Evolutionary conservation across 257 asterid genomes (phyloP), one percentile per base, ranked within the genome.

Genomic region (Verbascum thapsus): DNA sequence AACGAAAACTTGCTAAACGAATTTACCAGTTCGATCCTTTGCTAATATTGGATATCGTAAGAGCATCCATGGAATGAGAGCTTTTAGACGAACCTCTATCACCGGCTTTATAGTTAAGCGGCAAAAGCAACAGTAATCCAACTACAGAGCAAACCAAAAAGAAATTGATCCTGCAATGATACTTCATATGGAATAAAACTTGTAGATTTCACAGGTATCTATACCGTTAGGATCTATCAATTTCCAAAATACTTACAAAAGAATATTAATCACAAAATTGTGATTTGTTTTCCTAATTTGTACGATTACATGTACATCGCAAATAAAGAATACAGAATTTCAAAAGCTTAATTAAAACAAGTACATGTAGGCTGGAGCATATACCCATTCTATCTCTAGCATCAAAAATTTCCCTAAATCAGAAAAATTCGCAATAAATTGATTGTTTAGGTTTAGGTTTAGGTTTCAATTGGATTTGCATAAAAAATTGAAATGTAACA

Each of bases 1-100:
- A 30, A 57, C 12, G 55, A 37, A 4, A n/a, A 11, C 7, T 22
- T 70, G 19, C 38, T 17, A 15, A 3, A 42, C 32, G 43, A 65
- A 40, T 70, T 74, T 80, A 87, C 97, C 89, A 81, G 79, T 83
- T 49, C 64, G 99, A 92, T 72, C 95, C 97, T 11, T 74, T 73
- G 58, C 52, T 64, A 65, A 89, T 83, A 72, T 82, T 89, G 3
- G 99, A 82, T 80, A 92, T 89, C 4, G 97, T 83, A 74, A 89
- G 85, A 63, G 89, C 72, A 74, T 89, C 95, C 94, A 83, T 57
- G 56, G 90, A 77, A 71, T 77, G 81, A 37, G 79, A 71, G 45
- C 63, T 67, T 7, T 61, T 61, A 1, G 80, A 43, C 5, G 72
- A 71, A 53, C 74, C 69, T 48, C 52, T 72, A 60, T 50, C 64